These are phyloP conservation scores for Penicillium steckii DNA, from an alignment of 495 filamentous ascomycete species.

Conservation along the genomic window DNA sequence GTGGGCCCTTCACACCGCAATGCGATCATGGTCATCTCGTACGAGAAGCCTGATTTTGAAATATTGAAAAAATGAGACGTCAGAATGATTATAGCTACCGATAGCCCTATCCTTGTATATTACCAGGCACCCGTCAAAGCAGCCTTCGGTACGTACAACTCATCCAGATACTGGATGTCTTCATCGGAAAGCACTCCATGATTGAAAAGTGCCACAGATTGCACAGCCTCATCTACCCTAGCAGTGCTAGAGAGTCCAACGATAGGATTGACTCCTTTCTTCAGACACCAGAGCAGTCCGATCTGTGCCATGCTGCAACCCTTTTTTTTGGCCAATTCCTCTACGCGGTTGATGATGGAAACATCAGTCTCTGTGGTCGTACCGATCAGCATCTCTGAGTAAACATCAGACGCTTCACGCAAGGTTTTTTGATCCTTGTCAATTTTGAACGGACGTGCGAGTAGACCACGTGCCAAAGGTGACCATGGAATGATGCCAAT, in stretches of 20 bases:
- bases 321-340: constrained; percentile 57
- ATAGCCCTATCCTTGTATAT: no score
- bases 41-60: no score
- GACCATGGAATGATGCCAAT: constrained; percentile 33
- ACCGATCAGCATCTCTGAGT: constrained; percentile 22
- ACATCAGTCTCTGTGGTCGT: constrained; percentile 23
- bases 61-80: no score
- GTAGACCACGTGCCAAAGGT: constrained; percentile 6
- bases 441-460: constrained; percentile 2
- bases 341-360: constrained; percentile 53
- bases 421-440: not conserved
- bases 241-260: constrained; percentile 54
- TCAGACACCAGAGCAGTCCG: constrained; percentile 59
- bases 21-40: no score
- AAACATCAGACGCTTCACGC: constrained; percentile 20
- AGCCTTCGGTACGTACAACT: constrained; percentile 5
- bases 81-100: no score
- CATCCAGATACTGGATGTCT: constrained; percentile 6
- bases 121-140: no score
- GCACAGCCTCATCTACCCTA: constrained; percentile 53
- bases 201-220: not conserved
- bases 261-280: constrained; percentile 49
- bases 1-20: no score
- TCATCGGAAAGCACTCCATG: not conserved
- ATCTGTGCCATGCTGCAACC: constrained; percentile 55